Evolutionary conservation across 1,284 basidiomycete species (phyloP), one percentile per base, ranked within the genome.

Genomic region (Puccinia polysora): DNA sequence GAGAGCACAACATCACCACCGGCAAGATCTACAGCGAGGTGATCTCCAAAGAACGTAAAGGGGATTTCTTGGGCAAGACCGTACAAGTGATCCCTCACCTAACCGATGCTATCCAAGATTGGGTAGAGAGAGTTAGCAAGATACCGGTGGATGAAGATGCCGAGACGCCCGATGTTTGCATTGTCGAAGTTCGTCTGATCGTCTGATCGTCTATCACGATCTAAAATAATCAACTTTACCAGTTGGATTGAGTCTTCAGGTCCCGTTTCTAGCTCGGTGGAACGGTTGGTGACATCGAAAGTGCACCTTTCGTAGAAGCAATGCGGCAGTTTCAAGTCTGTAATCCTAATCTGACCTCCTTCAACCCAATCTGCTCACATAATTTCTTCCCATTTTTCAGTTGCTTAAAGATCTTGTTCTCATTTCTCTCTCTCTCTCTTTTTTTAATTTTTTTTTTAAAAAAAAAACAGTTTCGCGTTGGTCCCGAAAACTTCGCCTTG

Each of bases 1-100:
- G 88, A 74, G 92, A 98, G 80, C 97, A 98, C 83, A 98, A 98
- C 81, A 91, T 98, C 78, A 98, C 95, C 30, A 98, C 95, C 1
- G 95, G 95, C 60, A 98, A 98, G 83, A 93, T 98, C 72, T 98
- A 98, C 81, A 85, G 88, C 74, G 87, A 97, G 77, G 95, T 98
- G 69, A 98, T 98, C 75, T 94, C 97, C 79, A 92, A 89, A 80
- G 95, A 98, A 91, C 85, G 95, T 74, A 87, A 89, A 78, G 96
- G 95, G 76, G 93, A 97, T 80, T 98, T 97, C 82, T 85, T 98
- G 58, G 96, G 96, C 67, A 97, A 96, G 83, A 97, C 96, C 0
- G 95, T 98, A 4, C 82, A 97, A 87, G 97, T 98, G 77, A 91
- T 98, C 7, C 95, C 95, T 8, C 95, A 98, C 80, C 84, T 98